These are phyloP conservation scores for Sarocladium strictum DNA, from an alignment of 2,329 filamentous ascomycete species.

Conservation along the genomic window DNA sequence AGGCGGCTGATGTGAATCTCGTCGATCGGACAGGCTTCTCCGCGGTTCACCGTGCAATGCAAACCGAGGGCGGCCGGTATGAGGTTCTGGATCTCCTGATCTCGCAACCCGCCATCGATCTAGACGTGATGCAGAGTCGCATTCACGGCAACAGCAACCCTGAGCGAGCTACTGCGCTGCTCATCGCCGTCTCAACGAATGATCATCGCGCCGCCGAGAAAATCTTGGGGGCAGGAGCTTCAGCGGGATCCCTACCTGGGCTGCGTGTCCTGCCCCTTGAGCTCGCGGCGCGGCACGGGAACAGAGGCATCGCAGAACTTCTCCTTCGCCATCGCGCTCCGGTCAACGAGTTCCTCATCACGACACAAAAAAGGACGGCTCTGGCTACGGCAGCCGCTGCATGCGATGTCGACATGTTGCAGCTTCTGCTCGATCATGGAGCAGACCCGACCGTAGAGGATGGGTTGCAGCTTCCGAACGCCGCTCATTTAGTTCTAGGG, in stretches of 20 bases:
- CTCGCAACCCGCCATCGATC: constrained; percentile 8
- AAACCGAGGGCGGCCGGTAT: background rate
- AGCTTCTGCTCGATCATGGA: constrained; percentile 16
- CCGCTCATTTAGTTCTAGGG: constrained; percentile 12
- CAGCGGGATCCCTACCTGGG: constrained; percentile 12
- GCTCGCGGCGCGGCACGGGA: constrained; percentile 10
- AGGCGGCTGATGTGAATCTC: constrained; percentile 1
- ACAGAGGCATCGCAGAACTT: constrained; percentile 13
- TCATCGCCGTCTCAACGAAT: constrained; percentile 11
- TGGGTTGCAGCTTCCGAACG: constrained; percentile 13
- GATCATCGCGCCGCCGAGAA: constrained; percentile 12
- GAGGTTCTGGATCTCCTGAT: background rate
- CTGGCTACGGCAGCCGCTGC: constrained; percentile 15
- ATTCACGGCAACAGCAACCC: background rate
- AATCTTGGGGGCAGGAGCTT: constrained; percentile 15
- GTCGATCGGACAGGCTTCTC: constrained; percentile 9
- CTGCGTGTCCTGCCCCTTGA: constrained; percentile 10
- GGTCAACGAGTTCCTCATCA: constrained; percentile 11
- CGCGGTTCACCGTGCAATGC: background rate
- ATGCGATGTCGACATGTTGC: constrained; percentile 13
- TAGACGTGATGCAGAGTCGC: background rate
- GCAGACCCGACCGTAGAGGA: constrained; percentile 20
- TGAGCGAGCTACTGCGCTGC: constrained; percentile 9
- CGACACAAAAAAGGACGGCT: constrained; percentile 12
- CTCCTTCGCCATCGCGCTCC: constrained; percentile 11